Conservation (phyloP, 192 early-diverging fungal genomes). For the Cladochytrium replicatum region DNA sequence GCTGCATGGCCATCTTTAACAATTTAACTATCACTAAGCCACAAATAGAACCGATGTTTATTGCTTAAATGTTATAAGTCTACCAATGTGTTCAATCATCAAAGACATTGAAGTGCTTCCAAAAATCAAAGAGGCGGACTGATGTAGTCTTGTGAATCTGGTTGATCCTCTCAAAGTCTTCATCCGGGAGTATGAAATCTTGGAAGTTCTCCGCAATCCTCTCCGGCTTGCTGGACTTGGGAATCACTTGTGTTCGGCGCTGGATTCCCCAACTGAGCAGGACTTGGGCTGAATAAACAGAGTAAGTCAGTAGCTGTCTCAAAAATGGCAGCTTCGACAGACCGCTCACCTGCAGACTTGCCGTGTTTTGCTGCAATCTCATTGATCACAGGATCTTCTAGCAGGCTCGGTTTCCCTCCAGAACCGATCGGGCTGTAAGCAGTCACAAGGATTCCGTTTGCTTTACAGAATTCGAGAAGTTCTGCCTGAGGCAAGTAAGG, state of each 20-base stretch:
- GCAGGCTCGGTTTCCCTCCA: slow-evolving; percentile 5
- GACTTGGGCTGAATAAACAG: slow-evolving; percentile 72
- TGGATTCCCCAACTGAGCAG: slow-evolving; percentile 64
- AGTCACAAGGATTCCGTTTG: slow-evolving; percentile 61
- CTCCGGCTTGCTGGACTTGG: slow-evolving; percentile 59
- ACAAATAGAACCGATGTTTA: too few relatives aligned
- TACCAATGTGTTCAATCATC: too few relatives aligned
- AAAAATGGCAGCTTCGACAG: too few relatives aligned
- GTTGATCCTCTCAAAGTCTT: slow-evolving; percentile 40
- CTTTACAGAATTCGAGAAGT: slow-evolving; percentile 61
- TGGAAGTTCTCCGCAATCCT: slow-evolving; percentile 54
- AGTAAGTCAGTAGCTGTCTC: too few relatives aligned
- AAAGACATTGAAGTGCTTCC: too few relatives aligned
- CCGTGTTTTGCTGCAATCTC: slow-evolving; percentile 60
- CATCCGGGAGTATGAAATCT: slow-evolving; percentile 32
- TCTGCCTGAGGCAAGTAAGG: slow-evolving; percentile 60
- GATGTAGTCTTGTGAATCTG: too few relatives aligned
- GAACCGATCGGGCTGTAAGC: slow-evolving; percentile 80
- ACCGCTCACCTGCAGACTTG: too few relatives aligned
- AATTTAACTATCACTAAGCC: too few relatives aligned
- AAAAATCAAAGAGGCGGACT: too few relatives aligned
- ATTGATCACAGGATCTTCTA: slow-evolving; percentile 30
- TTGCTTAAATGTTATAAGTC: too few relatives aligned
- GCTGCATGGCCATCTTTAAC: too few relatives aligned
- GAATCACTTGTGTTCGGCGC: slow-evolving; percentile 68